Base-by-base conservation (phyloP, 2,329 filamentous ascomycete genomes). In the Falciphora oryzae region DNA sequence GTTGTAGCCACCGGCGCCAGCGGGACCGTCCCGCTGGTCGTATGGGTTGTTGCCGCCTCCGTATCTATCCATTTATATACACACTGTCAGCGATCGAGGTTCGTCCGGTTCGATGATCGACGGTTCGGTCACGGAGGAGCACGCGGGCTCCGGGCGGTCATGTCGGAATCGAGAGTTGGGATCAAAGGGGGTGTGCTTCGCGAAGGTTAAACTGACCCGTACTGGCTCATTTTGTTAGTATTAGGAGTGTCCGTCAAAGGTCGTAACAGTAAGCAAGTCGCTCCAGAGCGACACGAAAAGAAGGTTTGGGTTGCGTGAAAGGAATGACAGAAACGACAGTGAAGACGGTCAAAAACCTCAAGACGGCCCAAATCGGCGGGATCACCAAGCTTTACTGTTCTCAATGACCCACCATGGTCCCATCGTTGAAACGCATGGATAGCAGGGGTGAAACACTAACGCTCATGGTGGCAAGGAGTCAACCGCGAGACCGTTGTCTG, bases 1-100 rank as follows among this genome's bases (percentile, higher is more conserved):
- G 32, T 75, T 76, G 64, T 79, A 79, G 29, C 76, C 74, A 60
- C 69, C 69, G 61, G 70, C 69, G 50, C 74, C 22, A 53, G 44
- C 44, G 22, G 44, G 44, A n/a, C 44, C 76, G 66, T 79, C 79
- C 73, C 81, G 78, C 71, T 88, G 78, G 71, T 86, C 85, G 71
- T 84, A 88, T 64, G 85, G 85, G 75, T 88, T 87, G 66, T 77
- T 75, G 69, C 76, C 76, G 65, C 78, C 79, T 67, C 82, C 80
- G 78, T 87, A 86, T 76, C 83, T 87, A 72, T 62, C 60, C 59
- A 44, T 66, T 63, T 61, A 14, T 28, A n/a, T 25, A 44, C 8
- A 38, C 35, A 18, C 35, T 35, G 75, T 80, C 70, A 80, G 75
- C 66, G 57, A 64, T 63, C 59, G 57, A 14, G 1, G 13, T 31